These are phyloP conservation scores for Candida maris DNA, from an alignment of 805 yeast species.

Conservation along the genomic window DNA sequence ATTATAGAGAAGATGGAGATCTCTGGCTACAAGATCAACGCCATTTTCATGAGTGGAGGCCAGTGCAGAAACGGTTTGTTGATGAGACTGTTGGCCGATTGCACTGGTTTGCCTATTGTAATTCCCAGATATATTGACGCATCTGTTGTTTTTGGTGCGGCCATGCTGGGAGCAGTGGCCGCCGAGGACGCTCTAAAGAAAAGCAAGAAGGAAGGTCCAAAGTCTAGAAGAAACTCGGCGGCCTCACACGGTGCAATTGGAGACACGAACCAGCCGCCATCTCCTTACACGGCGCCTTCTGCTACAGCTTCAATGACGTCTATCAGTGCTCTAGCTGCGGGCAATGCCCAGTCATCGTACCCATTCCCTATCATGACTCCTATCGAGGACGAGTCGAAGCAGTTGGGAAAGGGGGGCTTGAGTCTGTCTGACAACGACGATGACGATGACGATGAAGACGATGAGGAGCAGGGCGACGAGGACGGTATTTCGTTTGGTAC, in stretches of 20 bases:
- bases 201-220: slow-evolving; percentile 14
- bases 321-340: slow-evolving; percentile 45
- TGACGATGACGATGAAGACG: slow-evolving; percentile 38
- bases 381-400: slow-evolving; percentile 32
- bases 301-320: slow-evolving; percentile 71
- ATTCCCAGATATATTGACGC: slow-evolving; percentile 95
- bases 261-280: slow-evolving; percentile 35
- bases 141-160: slow-evolving; percentile 95
- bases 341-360: slow-evolving; percentile 34
- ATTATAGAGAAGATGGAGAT: slow-evolving; percentile 81
- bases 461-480: slow-evolving; percentile 37
- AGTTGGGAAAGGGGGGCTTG: slow-evolving; percentile 21
- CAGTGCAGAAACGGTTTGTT: slow-evolving; percentile 90
- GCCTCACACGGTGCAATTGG: slow-evolving; percentile 18
- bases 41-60: slow-evolving; percentile 92
- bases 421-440: slow-evolving; percentile 22
- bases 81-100: slow-evolving; percentile 87
- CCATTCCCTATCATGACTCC: slow-evolving; percentile 49
- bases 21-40: slow-evolving; percentile 71
- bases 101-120: slow-evolving; percentile 86
- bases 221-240: slow-evolving; percentile 27
- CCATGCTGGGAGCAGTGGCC: slow-evolving; percentile 92
- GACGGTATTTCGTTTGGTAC: slow-evolving; percentile 58
- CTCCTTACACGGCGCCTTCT: slow-evolving; percentile 77
- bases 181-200: slow-evolving; percentile 55